Conservation (phyloP, 106 monocot species). For the Dendrobium officinale region DNA sequence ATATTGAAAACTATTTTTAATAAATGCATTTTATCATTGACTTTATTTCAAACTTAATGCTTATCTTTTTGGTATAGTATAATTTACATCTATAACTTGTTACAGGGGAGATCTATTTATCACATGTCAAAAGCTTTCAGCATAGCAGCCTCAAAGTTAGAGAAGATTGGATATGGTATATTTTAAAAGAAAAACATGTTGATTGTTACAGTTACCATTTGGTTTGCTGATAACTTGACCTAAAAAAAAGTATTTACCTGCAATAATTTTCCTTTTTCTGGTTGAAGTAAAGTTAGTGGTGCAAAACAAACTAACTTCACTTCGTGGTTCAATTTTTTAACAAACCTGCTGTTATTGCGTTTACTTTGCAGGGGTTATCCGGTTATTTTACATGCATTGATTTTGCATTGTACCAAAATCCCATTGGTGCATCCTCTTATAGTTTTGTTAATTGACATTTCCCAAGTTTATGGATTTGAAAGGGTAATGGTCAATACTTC, state of each 20-base stretch:
- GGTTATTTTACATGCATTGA: too few relatives aligned
- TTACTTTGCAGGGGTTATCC: too few relatives aligned
- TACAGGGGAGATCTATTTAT: constrained; percentile 82
- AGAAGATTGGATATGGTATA: constrained; percentile 91
- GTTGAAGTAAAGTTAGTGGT: neutral
- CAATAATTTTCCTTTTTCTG: neutral
- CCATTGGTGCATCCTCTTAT: too few relatives aligned
- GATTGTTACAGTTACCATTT: neutral
- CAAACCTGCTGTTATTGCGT: neutral
- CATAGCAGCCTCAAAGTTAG: constrained; percentile 79
- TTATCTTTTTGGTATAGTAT: neutral
- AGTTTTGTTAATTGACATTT: too few relatives aligned
- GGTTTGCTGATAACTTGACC: neutral
- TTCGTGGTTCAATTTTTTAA: neutral
- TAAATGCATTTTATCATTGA: neutral
- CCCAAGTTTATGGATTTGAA: too few relatives aligned
- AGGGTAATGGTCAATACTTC: too few relatives aligned
- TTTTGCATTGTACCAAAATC: too few relatives aligned
- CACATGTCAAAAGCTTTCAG: constrained; percentile 91
- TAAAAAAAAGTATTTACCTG: neutral
- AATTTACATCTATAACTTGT: neutral
- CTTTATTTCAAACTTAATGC: neutral
- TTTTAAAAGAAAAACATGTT: neutral
- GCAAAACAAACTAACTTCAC: neutral
- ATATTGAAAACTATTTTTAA: neutral